Percentiles rank a stretch among this genome's conserved stretches.
These are phyloP conservation scores for Astrothelium subdiscretum DNA, from an alignment of 495 filamentous ascomycete genomes.

Conservation along the genomic window DNA sequence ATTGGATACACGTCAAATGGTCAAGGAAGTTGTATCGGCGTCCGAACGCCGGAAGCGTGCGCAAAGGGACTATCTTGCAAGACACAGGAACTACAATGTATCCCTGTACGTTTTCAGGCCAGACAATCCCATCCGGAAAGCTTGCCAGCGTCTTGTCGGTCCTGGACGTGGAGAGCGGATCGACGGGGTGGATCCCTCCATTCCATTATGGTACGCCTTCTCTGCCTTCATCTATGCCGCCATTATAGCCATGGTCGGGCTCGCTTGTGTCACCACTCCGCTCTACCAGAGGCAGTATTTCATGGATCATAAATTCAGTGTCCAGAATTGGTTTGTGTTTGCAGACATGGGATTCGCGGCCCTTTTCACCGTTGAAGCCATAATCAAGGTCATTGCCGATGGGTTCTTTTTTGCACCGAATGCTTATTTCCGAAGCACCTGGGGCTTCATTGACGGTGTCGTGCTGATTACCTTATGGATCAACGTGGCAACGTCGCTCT, in stretches of 20 bases:
- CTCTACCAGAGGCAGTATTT: conserved; percentile 85
- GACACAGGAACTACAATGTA: conserved; percentile 86
- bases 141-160: conserved; percentile 86
- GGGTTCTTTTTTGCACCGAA: conserved; percentile 96
- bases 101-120: conserved; percentile 80
- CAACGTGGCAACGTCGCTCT: conserved; percentile 74
- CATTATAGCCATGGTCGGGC: conserved; percentile 91
- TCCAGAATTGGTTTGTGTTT: conserved; percentile 84
- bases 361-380: conserved; percentile 76
- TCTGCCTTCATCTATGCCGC: conserved; percentile 88
- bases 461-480: conserved; percentile 94
- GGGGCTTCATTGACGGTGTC: conserved; percentile 91
- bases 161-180: conserved; percentile 83
- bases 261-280: conserved; percentile 90
- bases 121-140: conserved; percentile 57
- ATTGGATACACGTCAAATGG: conserved; percentile 75
- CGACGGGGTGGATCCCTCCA: conserved; percentile 77
- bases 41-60: conserved; percentile 70
- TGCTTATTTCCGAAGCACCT: conserved; percentile 90
- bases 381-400: conserved; percentile 91
- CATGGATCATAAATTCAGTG: conserved; percentile 36
- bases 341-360: conserved; percentile 82
- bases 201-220: conserved; percentile 80
- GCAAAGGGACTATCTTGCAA: conserved; percentile 78
- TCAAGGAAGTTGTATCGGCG: conserved; percentile 75